phyloP scores from a whole-genome alignment of 1,284 basidiomycete species.

The Ustilago esculenta region DNA sequence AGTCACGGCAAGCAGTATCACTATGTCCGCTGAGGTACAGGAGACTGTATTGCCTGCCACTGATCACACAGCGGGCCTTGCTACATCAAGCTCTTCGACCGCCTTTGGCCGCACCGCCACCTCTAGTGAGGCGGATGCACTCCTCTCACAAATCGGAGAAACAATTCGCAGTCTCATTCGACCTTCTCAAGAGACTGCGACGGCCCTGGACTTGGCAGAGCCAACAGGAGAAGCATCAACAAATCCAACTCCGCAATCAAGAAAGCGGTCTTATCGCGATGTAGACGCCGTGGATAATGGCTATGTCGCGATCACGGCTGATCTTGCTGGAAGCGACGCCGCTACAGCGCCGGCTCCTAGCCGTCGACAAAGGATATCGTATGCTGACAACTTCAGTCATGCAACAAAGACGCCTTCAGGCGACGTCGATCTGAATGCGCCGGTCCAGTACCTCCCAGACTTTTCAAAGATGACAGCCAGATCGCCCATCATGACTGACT shows the following conservation, averaged over 20 bases:
- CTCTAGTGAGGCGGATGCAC: constrained; percentile 26
- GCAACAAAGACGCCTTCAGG: constrained; percentile 20
- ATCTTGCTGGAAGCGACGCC: constrained; percentile 7
- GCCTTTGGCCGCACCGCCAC: constrained; percentile 26
- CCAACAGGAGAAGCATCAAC: background rate
- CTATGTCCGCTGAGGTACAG: background rate
- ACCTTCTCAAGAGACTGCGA: background rate
- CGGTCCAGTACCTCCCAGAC: constrained; percentile 23
- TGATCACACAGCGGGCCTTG: background rate
- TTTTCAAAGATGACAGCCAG: background rate
- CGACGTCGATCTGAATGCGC: constrained; percentile 38
- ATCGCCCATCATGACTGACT: background rate
- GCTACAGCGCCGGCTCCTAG: background rate
- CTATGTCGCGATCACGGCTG: background rate
- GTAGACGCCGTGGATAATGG: constrained; percentile 27
- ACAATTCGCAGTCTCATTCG: constrained; percentile 21
- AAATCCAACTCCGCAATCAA: constrained; percentile 3
- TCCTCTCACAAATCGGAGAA: constrained; percentile 31
- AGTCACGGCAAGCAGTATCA: constrained; percentile 4
- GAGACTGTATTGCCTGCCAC: background rate
- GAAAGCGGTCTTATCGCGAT: constrained; percentile 39
- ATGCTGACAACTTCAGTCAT: constrained; percentile 38
- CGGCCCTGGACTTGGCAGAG: background rate
- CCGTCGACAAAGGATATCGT: constrained; percentile 40
- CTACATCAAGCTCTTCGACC: background rate